Evolutionary conservation across 257 asterid genomes (phyloP).

Genomic region (Euphrasia confusa): DNA sequence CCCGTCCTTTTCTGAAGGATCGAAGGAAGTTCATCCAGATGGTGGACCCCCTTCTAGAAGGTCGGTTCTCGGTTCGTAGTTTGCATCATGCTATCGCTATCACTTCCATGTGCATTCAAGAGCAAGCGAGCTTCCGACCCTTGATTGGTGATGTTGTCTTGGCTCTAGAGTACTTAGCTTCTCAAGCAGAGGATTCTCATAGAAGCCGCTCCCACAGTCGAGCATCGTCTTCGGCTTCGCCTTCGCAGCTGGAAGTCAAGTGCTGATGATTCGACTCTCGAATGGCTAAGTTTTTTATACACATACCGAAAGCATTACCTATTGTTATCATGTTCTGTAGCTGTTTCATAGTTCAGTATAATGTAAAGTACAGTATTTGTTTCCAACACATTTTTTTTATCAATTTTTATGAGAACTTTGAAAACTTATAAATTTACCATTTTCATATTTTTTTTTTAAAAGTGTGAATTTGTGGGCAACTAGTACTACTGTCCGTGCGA

Average conservation of each 20-base stretch:
- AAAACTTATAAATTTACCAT: no score
- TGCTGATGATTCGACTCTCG: constrained; percentile 23
- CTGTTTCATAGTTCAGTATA: no score
- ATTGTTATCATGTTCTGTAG: no score
- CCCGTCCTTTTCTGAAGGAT: constrained; percentile 62
- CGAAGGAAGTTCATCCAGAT: constrained; percentile 48
- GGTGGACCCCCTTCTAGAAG: constrained; percentile 69
- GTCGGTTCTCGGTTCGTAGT: constrained; percentile 49
- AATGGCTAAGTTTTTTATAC: no score
- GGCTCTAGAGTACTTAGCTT: constrained; percentile 71
- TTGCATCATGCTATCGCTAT: constrained; percentile 73
- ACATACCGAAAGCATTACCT: no score
- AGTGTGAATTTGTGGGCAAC: no score
- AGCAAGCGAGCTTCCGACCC: constrained; percentile 73
- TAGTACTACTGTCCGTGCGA: no score
- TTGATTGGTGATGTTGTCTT: constrained; percentile 54
- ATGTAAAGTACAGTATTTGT: no score
- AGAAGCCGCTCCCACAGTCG: constrained; percentile 32
- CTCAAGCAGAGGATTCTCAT: constrained; percentile 45
- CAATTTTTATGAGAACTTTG: no score
- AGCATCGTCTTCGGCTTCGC: constrained; percentile 26
- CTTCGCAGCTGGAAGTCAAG: constrained; percentile 32
- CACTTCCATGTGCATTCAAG: constrained; percentile 88
- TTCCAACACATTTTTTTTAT: no score
- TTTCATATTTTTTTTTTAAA: no score